These are phyloP conservation scores for Backusella mclennaniae DNA, from an alignment of 192 early-diverging fungal species.

Conservation along the genomic window DNA sequence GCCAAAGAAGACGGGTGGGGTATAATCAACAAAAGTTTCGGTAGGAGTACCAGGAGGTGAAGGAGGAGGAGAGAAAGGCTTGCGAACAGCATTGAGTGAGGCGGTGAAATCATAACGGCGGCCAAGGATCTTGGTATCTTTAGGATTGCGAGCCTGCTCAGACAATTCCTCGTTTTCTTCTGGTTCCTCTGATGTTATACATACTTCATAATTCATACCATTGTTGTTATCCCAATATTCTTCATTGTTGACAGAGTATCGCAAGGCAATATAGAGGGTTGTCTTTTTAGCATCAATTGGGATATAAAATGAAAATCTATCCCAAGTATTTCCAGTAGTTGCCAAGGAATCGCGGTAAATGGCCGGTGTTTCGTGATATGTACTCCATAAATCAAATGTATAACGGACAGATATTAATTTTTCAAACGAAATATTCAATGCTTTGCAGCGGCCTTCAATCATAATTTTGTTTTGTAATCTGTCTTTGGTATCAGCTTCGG, in stretches of 20 bases:
- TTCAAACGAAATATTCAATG: constrained; percentile 85
- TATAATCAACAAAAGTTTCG: background rate
- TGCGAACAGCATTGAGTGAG: constrained; percentile 35
- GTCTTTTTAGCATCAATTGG: constrained; percentile 42
- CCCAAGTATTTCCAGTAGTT: constrained; percentile 46
- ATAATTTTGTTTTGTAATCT: constrained; percentile 46
- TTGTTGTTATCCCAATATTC: constrained; percentile 96
- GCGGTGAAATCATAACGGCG: constrained; percentile 40
- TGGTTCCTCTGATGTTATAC: background rate
- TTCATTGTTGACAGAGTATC: constrained; percentile 68
- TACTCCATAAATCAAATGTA: constrained; percentile 82
- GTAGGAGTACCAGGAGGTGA: constrained; percentile 7
- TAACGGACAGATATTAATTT: constrained; percentile 79
- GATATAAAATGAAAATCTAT: constrained; percentile 75
- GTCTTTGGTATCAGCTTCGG: constrained; percentile 18
- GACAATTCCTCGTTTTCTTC: background rate
- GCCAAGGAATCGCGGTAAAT: constrained; percentile 58
- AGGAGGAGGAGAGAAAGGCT: constrained; percentile 13
- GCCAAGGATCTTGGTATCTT: constrained; percentile 18
- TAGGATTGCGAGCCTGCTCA: background rate
- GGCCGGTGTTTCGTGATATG: constrained; percentile 65
- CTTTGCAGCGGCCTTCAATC: constrained; percentile 67
- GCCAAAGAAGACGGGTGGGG: constrained; percentile 15
- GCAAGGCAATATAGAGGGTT: constrained; percentile 57
- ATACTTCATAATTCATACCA: constrained; percentile 80